phyloP scores from a whole-genome alignment of 768 basidiomycete genomes.

The Suillus plorans region DNA sequence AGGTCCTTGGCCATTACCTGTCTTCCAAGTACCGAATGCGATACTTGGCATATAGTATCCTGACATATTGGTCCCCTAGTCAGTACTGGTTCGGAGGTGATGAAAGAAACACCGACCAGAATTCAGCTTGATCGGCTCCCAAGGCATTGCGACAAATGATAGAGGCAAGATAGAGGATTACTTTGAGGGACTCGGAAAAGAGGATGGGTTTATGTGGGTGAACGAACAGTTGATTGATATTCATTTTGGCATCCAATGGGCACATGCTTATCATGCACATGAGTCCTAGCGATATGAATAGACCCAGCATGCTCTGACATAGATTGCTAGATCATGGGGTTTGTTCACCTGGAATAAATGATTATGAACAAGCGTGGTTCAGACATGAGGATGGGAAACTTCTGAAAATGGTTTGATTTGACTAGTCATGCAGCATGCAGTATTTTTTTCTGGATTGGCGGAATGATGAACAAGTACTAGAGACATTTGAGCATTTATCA shows the following conservation, averaged over 20 bases:
- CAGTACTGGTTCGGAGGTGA: not conserved
- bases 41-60: not conserved
- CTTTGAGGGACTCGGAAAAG: not conserved
- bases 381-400: not conserved
- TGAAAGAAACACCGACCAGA: not conserved
- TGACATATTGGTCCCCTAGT: not conserved
- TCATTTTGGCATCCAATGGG: not conserved
- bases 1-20: slow-evolving; percentile 46
- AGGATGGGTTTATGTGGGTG: not conserved
- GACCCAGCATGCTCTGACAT: not conserved
- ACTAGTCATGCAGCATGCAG: not conserved
- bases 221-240: not conserved
- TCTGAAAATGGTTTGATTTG: not conserved
- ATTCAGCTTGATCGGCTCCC: not conserved
- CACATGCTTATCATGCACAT: not conserved
- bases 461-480: not conserved
- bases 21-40: slow-evolving; percentile 3
- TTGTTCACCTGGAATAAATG: not conserved
- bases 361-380: not conserved
- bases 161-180: not conserved
- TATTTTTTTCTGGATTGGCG: not conserved
- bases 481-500: not conserved
- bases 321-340: not conserved
- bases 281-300: not conserved
- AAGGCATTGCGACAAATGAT: not conserved